Conservation (phyloP, 2,329 filamentous ascomycete genomes). For the Microascus cirrosus region DNA sequence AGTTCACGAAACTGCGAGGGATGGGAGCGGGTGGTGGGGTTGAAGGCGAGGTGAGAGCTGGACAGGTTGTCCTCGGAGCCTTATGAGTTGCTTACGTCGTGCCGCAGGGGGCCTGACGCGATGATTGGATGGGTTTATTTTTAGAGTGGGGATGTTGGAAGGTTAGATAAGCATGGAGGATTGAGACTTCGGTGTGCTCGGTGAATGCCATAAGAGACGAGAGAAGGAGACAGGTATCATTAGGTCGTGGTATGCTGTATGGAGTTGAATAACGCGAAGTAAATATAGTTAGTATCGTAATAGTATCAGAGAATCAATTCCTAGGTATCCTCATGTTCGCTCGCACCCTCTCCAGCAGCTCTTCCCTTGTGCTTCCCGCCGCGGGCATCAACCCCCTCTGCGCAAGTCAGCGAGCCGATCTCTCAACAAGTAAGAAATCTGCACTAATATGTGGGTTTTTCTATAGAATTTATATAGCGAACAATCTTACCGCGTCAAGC, state of each 20-base stretch:
- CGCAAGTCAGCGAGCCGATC: conserved; percentile 5
- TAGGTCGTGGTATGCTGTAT: not conserved
- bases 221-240: not conserved
- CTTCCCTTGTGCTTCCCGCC: conserved; percentile 28
- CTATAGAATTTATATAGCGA: not conserved
- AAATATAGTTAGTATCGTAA: not conserved
- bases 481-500: conserved; percentile 60
- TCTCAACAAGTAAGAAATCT: not conserved
- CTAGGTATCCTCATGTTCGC: conserved; percentile 34
- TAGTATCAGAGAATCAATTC: conserved; percentile 6
- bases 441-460: not conserved
- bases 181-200: not conserved
- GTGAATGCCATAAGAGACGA: not conserved
- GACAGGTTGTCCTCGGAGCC: not conserved
- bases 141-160: not conserved
- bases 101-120: not conserved
- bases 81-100: not conserved
- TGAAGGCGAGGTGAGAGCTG: not conserved
- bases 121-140: not conserved
- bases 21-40: not conserved
- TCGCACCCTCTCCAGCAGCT: conserved; percentile 32
- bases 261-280: not conserved
- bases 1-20: not conserved
- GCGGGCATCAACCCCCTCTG: conserved; percentile 36
- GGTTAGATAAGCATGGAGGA: not conserved